Conservation (phyloP, 139 green algal species). For the Asterochloris sp. region DNA sequence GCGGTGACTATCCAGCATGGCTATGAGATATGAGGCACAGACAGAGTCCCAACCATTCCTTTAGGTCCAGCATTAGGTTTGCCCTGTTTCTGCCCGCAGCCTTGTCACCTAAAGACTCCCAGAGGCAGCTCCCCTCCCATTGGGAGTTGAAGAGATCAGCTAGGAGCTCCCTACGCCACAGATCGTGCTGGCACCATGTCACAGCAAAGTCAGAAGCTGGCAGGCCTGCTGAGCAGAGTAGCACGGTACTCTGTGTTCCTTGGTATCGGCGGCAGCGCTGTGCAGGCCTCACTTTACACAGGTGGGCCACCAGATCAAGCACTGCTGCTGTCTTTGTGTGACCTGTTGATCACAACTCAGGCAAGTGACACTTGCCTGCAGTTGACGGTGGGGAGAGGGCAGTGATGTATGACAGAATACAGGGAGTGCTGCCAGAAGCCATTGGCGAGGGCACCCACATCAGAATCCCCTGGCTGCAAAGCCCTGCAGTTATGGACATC, state of each 20-base stretch:
- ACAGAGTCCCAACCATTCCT: too few species aligned
- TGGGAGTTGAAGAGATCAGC: too few species aligned
- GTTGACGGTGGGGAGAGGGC: conserved; percentile 95
- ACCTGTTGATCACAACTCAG: not conserved
- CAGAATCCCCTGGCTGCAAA: conserved; percentile 87
- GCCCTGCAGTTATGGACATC: conserved; percentile 94
- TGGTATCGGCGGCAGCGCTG: conserved; percentile 60
- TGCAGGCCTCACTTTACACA: conserved; percentile 85
- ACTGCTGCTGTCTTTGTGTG: not conserved
- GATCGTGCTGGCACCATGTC: too few species aligned
- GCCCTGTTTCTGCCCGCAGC: too few species aligned
- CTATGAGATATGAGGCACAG: too few species aligned
- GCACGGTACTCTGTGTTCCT: conserved; percentile 74
- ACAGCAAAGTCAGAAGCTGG: conserved; percentile 14
- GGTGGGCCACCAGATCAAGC: conserved; percentile 27
- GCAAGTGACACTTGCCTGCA: conserved; percentile 33
- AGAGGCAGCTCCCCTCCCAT: too few species aligned
- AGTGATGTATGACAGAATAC: conserved; percentile 97
- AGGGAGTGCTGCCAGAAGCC: conserved; percentile 78
- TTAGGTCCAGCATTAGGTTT: too few species aligned
- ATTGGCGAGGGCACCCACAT: conserved; percentile 93
- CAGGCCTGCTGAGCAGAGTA: conserved; percentile 68
- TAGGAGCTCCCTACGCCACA: too few species aligned
- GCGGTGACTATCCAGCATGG: too few species aligned
- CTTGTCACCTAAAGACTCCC: too few species aligned